Evolutionary conservation across 2,329 filamentous ascomycete genomes (phyloP).

Genomic region (Ilyonectria destructans): DNA sequence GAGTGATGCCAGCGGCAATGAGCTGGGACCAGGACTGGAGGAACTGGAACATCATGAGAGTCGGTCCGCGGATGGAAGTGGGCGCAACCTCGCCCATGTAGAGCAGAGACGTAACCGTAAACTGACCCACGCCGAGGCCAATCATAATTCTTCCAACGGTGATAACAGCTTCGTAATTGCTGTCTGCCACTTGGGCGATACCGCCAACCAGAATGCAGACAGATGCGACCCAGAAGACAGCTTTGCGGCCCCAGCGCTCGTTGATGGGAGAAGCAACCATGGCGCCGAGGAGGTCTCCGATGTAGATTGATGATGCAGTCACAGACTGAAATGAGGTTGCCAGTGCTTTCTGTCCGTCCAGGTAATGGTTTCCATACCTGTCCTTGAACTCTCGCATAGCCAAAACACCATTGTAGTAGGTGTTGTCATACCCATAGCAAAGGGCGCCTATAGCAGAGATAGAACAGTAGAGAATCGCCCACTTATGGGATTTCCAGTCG

Average conservation of each 20-base stretch:
- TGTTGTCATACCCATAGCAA: constrained; percentile 27
- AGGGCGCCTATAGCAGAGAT: constrained; percentile 15
- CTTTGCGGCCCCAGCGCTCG: constrained; percentile 54
- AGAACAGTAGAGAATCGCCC: constrained; percentile 17
- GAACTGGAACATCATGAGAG: constrained; percentile 55
- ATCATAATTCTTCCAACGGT: constrained; percentile 41
- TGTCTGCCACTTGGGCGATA: constrained; percentile 40
- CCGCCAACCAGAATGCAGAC: constrained; percentile 48
- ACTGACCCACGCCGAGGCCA: constrained; percentile 45
- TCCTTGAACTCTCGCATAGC: constrained; percentile 50
- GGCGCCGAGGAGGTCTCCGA: constrained; percentile 57
- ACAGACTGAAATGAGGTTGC: constrained; percentile 51
- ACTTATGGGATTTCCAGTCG: constrained; percentile 8
- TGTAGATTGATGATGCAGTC: constrained; percentile 58
- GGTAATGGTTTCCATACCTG: constrained; percentile 43
- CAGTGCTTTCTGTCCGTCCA: constrained; percentile 41
- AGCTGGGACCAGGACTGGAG: constrained; percentile 52
- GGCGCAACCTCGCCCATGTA: constrained; percentile 51
- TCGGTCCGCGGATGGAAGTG: constrained; percentile 46
- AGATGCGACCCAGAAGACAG: constrained; percentile 54
- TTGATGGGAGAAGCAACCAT: constrained; percentile 56
- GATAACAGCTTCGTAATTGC: constrained; percentile 39
- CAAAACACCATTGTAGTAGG: constrained; percentile 49
- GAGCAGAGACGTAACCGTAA: constrained; percentile 44
- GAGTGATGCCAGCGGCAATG: constrained; percentile 49